Conservation (phyloP, 306 rosid genomes). For the Cucurbita pepo region DNA sequence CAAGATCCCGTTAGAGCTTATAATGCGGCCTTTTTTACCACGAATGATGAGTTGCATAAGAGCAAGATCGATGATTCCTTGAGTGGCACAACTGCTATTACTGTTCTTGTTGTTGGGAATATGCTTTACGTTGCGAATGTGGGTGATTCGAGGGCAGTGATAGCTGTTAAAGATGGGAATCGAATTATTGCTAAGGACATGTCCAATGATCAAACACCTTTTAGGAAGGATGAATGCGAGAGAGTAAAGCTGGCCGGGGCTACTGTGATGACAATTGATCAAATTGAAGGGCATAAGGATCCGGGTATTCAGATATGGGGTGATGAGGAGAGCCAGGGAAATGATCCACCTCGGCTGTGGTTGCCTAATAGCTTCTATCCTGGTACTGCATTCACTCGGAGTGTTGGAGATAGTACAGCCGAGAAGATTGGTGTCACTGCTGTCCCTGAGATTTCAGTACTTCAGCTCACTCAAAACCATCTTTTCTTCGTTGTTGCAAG, state of each 20-base stretch:
- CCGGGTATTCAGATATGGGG: conserved; percentile 78
- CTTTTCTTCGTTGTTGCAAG: conserved; percentile 87
- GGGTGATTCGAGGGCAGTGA: conserved; percentile 87
- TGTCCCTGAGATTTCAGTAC: conserved; percentile 56
- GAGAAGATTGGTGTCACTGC: conserved; percentile 87
- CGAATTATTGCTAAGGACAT: conserved; percentile 61
- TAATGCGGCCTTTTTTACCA: conserved; percentile 41
- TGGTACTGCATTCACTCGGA: conserved; percentile 95
- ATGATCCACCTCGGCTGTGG: conserved; percentile 95
- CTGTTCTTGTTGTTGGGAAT: conserved; percentile 67
- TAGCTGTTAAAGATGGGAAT: conserved; percentile 75
- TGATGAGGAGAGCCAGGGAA: conserved; percentile 70
- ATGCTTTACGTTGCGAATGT: conserved; percentile 75
- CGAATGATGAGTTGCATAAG: conserved; percentile 46
- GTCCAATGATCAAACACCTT: conserved; percentile 88
- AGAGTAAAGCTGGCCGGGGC: conserved; percentile 88
- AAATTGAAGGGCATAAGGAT: conserved; percentile 84
- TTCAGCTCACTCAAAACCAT: conserved; percentile 64
- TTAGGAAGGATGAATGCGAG: conserved; percentile 78
- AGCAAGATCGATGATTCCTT: conserved; percentile 71
- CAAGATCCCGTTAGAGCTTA: conserved; percentile 67
- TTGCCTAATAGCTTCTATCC: conserved; percentile 62
- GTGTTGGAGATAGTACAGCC: conserved; percentile 77
- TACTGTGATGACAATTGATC: conserved; percentile 79
- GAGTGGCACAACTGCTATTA: conserved; percentile 95